A percentile compares a stretch with the other conserved stretches of the same genome.
phyloP scores from a whole-genome alignment of 768 basidiomycete species.

The Galerina marginata region DNA sequence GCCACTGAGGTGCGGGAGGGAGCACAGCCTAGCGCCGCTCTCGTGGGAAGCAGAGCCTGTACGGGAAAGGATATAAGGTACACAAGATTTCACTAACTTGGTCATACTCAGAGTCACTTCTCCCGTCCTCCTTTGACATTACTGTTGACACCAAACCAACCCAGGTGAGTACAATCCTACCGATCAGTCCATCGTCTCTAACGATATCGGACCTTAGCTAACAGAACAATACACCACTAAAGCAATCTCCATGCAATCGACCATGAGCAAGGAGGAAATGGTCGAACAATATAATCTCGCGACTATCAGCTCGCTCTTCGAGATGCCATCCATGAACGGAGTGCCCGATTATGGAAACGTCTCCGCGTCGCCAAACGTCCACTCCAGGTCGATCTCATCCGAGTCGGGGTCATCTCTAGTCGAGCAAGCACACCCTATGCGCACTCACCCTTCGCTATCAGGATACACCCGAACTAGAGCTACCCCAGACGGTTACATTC shows the following conservation, averaged over 20 bases:
- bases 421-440: constrained; percentile 3
- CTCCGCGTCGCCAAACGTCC: constrained; percentile 5
- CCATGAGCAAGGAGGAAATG: constrained; percentile 17
- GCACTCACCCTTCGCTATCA: constrained; percentile 17
- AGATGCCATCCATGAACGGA: constrained; percentile 10
- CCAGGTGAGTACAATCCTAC: neutral
- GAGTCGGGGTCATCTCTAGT: constrained; percentile 2
- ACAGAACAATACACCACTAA: neutral
- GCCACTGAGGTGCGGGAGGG: no score
- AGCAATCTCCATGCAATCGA: constrained; percentile 9
- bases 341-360: constrained; percentile 4
- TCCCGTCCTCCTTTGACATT: neutral
- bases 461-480: neutral
- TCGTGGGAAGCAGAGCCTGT: no score
- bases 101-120: neutral
- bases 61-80: no score
- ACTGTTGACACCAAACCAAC: neutral
- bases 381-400: constrained; percentile 18
- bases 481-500: constrained; percentile 59
- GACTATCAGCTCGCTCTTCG: constrained; percentile 13
- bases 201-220: neutral
- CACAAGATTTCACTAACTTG: no score
- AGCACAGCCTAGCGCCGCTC: no score
- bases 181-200: neutral
- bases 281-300: constrained; percentile 8